A percentile compares a stretch with the other conserved stretches of the same genome.
Evolutionary conservation across 495 filamentous ascomycete genomes (phyloP).

Genomic region (Arthonia radiata): DNA sequence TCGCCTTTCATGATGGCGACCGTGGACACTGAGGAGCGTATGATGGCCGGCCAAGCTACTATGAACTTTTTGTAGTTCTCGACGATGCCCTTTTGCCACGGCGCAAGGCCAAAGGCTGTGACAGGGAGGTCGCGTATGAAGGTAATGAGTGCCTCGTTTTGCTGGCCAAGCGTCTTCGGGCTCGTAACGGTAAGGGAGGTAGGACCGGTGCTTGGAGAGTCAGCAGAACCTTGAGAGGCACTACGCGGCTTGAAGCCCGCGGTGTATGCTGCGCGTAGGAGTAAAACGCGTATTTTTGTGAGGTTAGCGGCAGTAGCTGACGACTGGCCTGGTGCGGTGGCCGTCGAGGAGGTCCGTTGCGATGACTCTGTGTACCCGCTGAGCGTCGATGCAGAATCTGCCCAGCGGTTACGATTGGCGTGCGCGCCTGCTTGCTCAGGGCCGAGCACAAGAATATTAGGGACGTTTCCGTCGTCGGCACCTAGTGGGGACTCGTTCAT

Average conservation of each 20-base stretch:
- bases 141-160: conserved; percentile 26
- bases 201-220: conserved; percentile 17
- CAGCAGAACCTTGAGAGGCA: too few relatives aligned
- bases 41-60: conserved; percentile 37
- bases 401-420: conserved; percentile 12
- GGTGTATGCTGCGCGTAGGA: conserved; percentile 62
- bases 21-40: conserved; percentile 10
- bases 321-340: conserved; percentile 43
- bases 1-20: conserved; percentile 11
- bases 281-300: conserved; percentile 43
- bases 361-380: conserved; percentile 42
- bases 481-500: conserved; percentile 47
- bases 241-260: conserved; percentile 45
- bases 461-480: conserved; percentile 45
- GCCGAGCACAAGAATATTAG: conserved; percentile 68
- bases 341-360: conserved; percentile 30
- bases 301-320: conserved; percentile 46
- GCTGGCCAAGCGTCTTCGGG: conserved; percentile 7
- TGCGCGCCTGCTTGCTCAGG: conserved; percentile 19
- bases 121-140: conserved; percentile 56
- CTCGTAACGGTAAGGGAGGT: conserved; percentile 11
- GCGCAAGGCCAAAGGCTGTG: conserved; percentile 47
- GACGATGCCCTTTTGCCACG: conserved; percentile 43
- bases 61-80: conserved; percentile 59
- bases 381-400: conserved; percentile 38